A percentile compares a stretch with the other conserved stretches of the same genome.
Conservation (phyloP, 2,329 filamentous ascomycete species). For the Cladophialophora yegresii region DNA sequence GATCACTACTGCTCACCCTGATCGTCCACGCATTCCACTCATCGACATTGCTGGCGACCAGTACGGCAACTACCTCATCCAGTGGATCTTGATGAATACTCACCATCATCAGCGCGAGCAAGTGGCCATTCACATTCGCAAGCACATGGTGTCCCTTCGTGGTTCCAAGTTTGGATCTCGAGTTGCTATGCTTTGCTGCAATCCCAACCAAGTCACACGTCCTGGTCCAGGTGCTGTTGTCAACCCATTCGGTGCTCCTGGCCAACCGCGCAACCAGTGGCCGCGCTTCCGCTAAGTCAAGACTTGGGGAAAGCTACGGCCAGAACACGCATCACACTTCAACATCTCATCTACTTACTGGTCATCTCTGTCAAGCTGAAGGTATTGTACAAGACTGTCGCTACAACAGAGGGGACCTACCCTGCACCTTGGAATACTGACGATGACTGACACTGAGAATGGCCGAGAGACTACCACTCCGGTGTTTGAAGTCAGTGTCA, state of each 20-base stretch:
- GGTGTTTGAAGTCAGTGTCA: slow-evolving; percentile 21
- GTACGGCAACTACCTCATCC: slow-evolving; percentile 97
- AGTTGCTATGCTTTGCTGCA: slow-evolving; percentile 98
- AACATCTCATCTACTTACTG: slow-evolving; percentile 34
- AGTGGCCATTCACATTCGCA: slow-evolving; percentile 90
- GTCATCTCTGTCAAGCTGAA: slow-evolving; percentile 35
- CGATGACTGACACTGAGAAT: slow-evolving; percentile 21
- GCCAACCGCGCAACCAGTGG: slow-evolving; percentile 52
- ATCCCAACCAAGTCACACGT: slow-evolving; percentile 83
- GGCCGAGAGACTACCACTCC: slow-evolving; percentile 20
- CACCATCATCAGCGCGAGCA: slow-evolving; percentile 85
- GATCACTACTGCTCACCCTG: slow-evolving; percentile 85
- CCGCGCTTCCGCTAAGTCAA: slow-evolving; percentile 57
- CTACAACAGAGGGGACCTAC: slow-evolving; percentile 28
- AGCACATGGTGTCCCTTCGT: slow-evolving; percentile 98
- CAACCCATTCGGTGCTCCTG: slow-evolving; percentile 59
- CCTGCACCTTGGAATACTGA: slow-evolving; percentile 38
- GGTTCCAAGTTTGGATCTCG: slow-evolving; percentile 98
- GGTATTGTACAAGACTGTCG: slow-evolving; percentile 36
- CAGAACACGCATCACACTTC: slow-evolving; percentile 14
- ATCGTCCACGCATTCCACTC: slow-evolving; percentile 91
- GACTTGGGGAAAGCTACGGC: neutral
- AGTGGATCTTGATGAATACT: slow-evolving; percentile 92
- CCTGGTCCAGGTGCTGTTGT: slow-evolving; percentile 77
- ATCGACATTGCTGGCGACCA: slow-evolving; percentile 98